phyloP scores from a whole-genome alignment of 176 grass and related monocot species.

The Triticum monococcum region DNA sequence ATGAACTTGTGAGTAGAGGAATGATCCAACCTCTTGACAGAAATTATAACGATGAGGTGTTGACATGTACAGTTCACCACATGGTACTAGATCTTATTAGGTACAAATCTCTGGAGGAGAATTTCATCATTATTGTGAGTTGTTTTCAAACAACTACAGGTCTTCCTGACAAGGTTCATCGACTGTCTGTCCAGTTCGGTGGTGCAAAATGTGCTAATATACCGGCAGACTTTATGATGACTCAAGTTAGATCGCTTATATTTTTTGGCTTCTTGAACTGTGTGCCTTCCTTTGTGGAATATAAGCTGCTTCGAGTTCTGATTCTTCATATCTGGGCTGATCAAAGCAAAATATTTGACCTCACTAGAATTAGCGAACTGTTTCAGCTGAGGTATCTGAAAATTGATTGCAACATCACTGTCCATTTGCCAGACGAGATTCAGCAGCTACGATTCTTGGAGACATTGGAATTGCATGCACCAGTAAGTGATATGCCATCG shows the following conservation, averaged over 20 bases:
- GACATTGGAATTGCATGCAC: not conserved
- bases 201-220: not conserved
- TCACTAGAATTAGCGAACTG: not conserved
- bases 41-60: not conserved
- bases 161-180: not conserved
- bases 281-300: not conserved
- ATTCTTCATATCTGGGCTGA: not conserved
- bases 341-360: not conserved
- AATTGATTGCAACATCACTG: not conserved
- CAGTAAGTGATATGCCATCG: not conserved
- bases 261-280: not conserved
- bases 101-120: not conserved
- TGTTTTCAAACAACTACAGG: not conserved
- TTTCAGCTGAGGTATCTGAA: conserved; percentile 1
- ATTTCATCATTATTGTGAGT: not conserved
- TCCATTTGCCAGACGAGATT: not conserved
- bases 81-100: not conserved
- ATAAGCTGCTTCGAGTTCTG: not conserved
- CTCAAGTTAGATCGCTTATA: not conserved
- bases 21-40: not conserved
- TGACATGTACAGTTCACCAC: not conserved
- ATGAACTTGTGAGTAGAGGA: not conserved
- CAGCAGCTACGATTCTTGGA: not conserved
- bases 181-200: conserved; percentile 5
- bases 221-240: not conserved